Evolutionary conservation across 2,329 filamentous ascomycete species (phyloP), one percentile per base, ranked within the genome.

Genomic region (Fusarium sublunatum): DNA sequence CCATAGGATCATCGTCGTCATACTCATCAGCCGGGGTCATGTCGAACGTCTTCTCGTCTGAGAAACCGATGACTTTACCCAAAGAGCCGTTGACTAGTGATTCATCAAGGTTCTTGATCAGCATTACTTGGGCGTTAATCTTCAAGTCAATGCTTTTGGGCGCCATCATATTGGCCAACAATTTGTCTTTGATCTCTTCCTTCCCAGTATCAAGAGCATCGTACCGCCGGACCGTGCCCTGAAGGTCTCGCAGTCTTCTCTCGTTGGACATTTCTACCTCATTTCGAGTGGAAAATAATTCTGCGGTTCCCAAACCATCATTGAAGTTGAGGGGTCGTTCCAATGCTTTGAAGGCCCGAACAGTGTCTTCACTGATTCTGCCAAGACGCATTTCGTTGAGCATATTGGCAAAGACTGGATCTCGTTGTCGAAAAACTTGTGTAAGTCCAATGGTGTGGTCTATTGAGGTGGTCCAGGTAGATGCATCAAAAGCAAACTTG

Each of bases 41-140:
- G 26, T 77, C 74, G 34, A 77, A 78, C 1, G 75, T 75, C 51
- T 72, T 75, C 55, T 78, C 76, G 34, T 78, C 77, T 4, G 76
- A 75, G 55, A 78, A 78, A 6, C 70, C 76, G 54, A 78, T 83
- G 5, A 99, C 90, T 60, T 91, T 93, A 24, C 95, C 95, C 9
- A 99, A 82, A 0, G 94, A 96, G 5, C 95, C 95, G 72, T 99
- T 99, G 67, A 98, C 95, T 0, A 99, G 83, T 0, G 87, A 89
- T 35, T 97, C 92, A 72, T 99, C 95, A 78, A 98, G 89, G 70
- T 99, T 99, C 77, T 99, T 99, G 82, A 99, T 97, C n/a, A 99
- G 82, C 95, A 99, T 99, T 40, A 99, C 96, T 74, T 99, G 96
- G 0, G 95, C 92, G 9, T 93, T 92, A 62, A 95, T 89, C 76